Conservation (phyloP, 345 rosid species). For the Passiflora organensis region DNA sequence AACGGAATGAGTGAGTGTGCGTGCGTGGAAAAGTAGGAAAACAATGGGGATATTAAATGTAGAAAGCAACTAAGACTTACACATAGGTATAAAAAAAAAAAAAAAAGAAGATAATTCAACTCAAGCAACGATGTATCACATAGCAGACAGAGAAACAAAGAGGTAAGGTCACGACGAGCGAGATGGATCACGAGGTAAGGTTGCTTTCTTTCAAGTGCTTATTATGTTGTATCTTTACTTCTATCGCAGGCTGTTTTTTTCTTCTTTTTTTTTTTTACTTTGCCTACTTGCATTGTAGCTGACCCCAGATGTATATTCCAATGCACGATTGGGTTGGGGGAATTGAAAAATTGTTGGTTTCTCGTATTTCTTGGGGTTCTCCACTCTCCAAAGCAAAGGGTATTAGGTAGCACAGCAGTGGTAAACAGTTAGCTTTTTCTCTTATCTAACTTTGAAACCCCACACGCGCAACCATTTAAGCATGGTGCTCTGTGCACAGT, state of each 20-base stretch:
- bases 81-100: too few relatives aligned
- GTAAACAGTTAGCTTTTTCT: neutral
- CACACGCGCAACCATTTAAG: constrained; percentile 34
- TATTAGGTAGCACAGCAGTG: neutral
- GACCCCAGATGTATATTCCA: constrained; percentile 2
- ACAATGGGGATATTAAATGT: constrained; percentile 4
- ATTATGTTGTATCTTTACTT: constrained; percentile 22
- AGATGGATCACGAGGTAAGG: neutral
- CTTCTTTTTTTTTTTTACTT: constrained; percentile 2
- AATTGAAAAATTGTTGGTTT: constrained; percentile 1
- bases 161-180: constrained; percentile 22
- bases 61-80: constrained; percentile 12
- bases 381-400: constrained; percentile 21
- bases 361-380: constrained; percentile 5
- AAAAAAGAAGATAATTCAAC: constrained; percentile 11
- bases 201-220: constrained; percentile 25
- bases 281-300: constrained; percentile 13
- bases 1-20: constrained; percentile 1
- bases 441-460: constrained; percentile 21
- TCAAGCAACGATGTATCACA: constrained; percentile 34
- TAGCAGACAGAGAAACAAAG: constrained; percentile 35
- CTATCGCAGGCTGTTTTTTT: constrained; percentile 1
- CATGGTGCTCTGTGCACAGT: constrained; percentile 32
- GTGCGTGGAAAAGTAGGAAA: neutral
- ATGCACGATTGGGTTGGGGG: constrained; percentile 21